Conservation (phyloP, 495 filamentous ascomycete species). For the Neurospora sp. region DNA sequence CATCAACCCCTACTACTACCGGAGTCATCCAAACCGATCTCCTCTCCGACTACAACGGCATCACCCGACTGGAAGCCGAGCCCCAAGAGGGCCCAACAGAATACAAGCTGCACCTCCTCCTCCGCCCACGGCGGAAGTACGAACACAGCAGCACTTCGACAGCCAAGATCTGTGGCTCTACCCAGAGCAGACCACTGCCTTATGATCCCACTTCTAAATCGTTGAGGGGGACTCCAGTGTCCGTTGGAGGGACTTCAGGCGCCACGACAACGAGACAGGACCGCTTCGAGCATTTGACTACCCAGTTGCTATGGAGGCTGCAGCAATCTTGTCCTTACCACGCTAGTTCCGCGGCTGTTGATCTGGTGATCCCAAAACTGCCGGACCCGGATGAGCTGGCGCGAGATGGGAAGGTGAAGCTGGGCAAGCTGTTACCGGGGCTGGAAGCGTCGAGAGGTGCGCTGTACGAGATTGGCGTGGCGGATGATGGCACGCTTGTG, state of each 20-base stretch:
- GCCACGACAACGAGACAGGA: conserved; percentile 62
- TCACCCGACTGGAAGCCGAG: conserved; percentile 75
- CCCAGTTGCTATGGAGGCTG: conserved; percentile 87
- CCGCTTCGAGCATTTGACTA: conserved; percentile 81
- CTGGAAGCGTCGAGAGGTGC: conserved; percentile 89
- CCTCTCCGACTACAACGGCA: conserved; percentile 54
- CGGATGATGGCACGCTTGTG: conserved; percentile 86
- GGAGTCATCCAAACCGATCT: conserved; percentile 33
- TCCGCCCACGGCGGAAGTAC: conserved; percentile 68
- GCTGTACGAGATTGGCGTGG: conserved; percentile 91
- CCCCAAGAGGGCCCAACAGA: conserved; percentile 91
- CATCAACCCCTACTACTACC: conserved; percentile 14
- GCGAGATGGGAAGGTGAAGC: conserved; percentile 34
- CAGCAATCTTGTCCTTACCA: conserved; percentile 93
- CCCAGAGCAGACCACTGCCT: conserved; percentile 47
- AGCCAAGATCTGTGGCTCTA: conserved; percentile 35
- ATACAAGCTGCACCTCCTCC: conserved; percentile 90
- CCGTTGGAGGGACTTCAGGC: conserved; percentile 18
- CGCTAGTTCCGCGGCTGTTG: conserved; percentile 52
- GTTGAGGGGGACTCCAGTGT: conserved; percentile 6
- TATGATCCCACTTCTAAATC: conserved; percentile 44
- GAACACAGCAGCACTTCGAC: conserved; percentile 41
- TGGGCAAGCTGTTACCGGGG: conserved; percentile 59
- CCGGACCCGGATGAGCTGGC: conserved; percentile 44
- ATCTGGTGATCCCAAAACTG: conserved; percentile 62